Evolutionary conservation across 768 basidiomycete species (phyloP), one percentile per base, ranked within the genome.

Genomic region (Phanerodontia chrysosporium): DNA sequence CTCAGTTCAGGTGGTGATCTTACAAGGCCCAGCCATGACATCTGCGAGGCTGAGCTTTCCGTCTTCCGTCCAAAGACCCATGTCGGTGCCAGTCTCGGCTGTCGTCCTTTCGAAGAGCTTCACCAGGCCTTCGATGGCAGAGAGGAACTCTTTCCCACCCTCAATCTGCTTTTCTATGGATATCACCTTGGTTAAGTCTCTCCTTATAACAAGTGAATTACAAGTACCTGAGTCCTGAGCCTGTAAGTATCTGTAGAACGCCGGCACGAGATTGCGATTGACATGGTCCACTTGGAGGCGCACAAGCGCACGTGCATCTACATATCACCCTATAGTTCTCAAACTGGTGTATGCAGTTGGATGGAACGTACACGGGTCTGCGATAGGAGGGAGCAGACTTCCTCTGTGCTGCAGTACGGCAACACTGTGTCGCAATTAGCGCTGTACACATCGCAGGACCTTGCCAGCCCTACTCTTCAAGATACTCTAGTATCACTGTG

Each of bases 211-310:
- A 10, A 25, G 10, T 0, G n/a, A 2, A n/a, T 9, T 8, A 14
- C 14, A 22, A 28, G 13, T 44, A 64, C 69, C 65, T 61, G 62
- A 55, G 7, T 83, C 83, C 70, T 88, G 89, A 0, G 87, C 84
- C 73, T 90, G 88, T 28, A 91, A 77, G 64, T 78, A 89, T 28
- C 87, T 82, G 65, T 90, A 90, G 70, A 90, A 91, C 0, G 85
- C 78, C 7, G 89, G 88, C 2, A 91, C 78, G 42, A 90, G 67
- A 8, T 72, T 67, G 3, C 88, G 84, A 58, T 80, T 85, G 69
- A 87, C 75, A 64, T 86, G 83, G 70, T 90, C 89, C 12, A 79
- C 75, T 68, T 89, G 85, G 16, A 90, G 80, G 14, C 86, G 82
- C 14, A 85, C 78, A 21, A 89, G 76, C 3, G 83, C 86, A 0